Percentiles rank a stretch among this genome's conserved stretches.
Evolutionary conservation across 1,139 yeast genomes (phyloP).

Genomic region (Scheffersomyces insectosa): DNA sequence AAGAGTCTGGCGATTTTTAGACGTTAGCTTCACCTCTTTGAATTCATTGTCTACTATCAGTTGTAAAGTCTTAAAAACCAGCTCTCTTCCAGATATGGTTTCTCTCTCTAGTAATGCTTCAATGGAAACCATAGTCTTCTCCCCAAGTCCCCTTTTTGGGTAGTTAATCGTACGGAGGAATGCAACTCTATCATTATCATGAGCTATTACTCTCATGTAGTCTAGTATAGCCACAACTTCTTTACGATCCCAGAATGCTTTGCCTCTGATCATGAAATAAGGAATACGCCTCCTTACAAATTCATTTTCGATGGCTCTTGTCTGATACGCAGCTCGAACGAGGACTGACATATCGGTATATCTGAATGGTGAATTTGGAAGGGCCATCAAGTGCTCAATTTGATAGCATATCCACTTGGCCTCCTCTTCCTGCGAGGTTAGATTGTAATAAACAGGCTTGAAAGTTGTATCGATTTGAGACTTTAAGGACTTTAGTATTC

Average conservation of each 20-base stretch:
- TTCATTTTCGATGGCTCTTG: conserved; percentile 62
- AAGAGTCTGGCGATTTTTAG: conserved; percentile 19
- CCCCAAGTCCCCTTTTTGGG: conserved; percentile 77
- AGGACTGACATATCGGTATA: conserved; percentile 69
- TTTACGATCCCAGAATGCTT: conserved; percentile 75
- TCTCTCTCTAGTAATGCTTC: conserved; percentile 16
- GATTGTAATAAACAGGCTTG: conserved; percentile 49
- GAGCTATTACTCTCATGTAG: conserved; percentile 60
- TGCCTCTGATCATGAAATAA: conserved; percentile 67
- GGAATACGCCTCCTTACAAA: conserved; percentile 59
- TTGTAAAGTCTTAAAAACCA: not conserved
- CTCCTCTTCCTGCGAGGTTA: conserved; percentile 49
- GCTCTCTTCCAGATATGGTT: conserved; percentile 2
- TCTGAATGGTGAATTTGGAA: conserved; percentile 38
- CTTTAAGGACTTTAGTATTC: conserved; percentile 43
- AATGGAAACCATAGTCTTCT: conserved; percentile 46
- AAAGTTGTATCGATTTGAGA: conserved; percentile 46
- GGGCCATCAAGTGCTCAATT: conserved; percentile 42
- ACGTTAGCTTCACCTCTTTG: conserved; percentile 9
- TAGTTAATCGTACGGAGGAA: conserved; percentile 54
- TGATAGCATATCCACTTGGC: conserved; percentile 60
- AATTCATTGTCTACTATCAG: not conserved
- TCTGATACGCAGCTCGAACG: conserved; percentile 61
- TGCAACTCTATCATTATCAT: conserved; percentile 61
- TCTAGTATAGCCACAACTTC: conserved; percentile 68